Base-by-base conservation (phyloP, 2,329 filamentous ascomycete species). In the Sporothrix humicola region DNA sequence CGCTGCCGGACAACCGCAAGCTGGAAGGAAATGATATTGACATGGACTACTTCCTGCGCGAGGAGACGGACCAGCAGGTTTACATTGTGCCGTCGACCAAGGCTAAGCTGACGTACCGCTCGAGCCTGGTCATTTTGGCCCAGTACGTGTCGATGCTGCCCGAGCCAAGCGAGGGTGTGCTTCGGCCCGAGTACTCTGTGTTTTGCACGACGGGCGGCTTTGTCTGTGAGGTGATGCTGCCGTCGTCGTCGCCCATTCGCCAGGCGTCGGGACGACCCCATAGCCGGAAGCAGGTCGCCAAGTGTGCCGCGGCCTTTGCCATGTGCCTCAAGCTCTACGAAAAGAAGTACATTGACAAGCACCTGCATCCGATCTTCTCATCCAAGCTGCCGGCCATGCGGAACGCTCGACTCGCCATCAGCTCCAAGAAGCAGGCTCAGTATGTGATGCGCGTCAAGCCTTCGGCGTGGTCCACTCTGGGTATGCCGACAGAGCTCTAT, bases 231-330 rank as follows among this genome's bases (percentile, higher is more conserved):
- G 89, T 97, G 0, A 86, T 93, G 12, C 83, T 99, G 31, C 95
- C 96, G 0, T 88, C 90, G 13, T 86, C 86, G 26, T 92, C 94
- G 0, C 94, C 93, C 0, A 83, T 98, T 50, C 87, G 86, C 72
- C 90, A 88, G 44, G 86, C 88, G 5, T 85, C 86, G 13, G 95
- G 96, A 5, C 84, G 83, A 8, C 83, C 89, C 0, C 89, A 91
- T 72, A 80, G 84, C 8, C 93, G 87, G 73, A 98, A 97, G 81
- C 86, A 90, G 44, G 83, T 92, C 20, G 95, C 96, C 4, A 97
- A 96, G 81, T 93, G 93, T 76, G 93, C 95, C 0, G 95, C 95
- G 2, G 95, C 96, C 0, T 98, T 95, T 79, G 89, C 94, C 78
- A 89, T 92, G 69, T 98, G 95, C 78, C 80, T 94, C 1, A 80